These are phyloP conservation scores for Penicillium salamii DNA, from an alignment of 495 filamentous ascomycete genomes.

Conservation along the genomic window DNA sequence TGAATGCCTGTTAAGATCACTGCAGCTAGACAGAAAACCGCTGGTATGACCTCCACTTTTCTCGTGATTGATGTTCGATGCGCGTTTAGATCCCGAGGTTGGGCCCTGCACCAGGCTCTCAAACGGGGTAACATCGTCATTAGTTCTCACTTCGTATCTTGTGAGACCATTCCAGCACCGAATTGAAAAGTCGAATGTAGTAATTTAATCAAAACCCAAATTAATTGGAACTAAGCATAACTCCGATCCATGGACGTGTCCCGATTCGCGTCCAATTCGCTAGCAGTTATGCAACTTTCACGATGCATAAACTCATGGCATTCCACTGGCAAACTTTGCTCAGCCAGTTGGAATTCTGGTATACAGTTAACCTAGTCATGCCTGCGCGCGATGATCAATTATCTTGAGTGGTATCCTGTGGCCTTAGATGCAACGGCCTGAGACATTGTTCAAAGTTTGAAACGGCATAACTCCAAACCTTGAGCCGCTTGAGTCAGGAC, in stretches of 20 bases:
- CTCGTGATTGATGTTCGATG: neutral
- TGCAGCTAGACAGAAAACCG: too few species aligned
- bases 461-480: neutral
- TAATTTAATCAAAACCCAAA: too few species aligned
- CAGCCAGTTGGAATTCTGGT: conserved; percentile 9
- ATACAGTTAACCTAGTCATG: conserved; percentile 15
- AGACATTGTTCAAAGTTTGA: neutral
- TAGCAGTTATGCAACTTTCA: neutral
- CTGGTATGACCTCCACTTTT: neutral
- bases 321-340: conserved; percentile 10
- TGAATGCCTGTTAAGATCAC: too few species aligned
- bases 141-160: neutral
- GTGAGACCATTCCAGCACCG: neutral
- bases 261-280: too few species aligned
- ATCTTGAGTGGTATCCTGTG: neutral
- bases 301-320: neutral
- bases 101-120: neutral
- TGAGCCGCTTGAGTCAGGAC: neutral
- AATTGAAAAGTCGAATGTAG: too few species aligned
- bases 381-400: conserved; percentile 8
- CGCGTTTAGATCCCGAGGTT: neutral
- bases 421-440: conserved; percentile 1
- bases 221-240: too few species aligned
- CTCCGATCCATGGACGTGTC: too few species aligned
- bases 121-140: neutral